These are phyloP conservation scores for Achaetomium macrosporum DNA, from an alignment of 2,329 filamentous ascomycete species.

Conservation along the genomic window DNA sequence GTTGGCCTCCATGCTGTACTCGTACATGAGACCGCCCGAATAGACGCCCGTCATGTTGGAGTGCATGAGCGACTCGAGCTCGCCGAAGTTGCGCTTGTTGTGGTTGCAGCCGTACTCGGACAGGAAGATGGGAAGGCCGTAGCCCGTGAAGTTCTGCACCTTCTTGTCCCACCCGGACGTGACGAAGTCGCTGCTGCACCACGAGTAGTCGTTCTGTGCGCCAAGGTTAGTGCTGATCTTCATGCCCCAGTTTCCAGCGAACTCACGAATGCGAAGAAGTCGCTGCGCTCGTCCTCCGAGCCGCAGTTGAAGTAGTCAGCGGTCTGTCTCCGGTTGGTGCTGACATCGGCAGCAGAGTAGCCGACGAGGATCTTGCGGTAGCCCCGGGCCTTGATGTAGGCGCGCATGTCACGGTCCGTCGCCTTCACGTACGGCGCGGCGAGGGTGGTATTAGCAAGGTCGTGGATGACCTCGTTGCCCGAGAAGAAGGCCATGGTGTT, in stretches of 20 bases:
- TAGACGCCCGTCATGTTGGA: constrained; percentile 79
- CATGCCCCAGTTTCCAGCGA: not conserved
- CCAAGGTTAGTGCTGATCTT: not conserved
- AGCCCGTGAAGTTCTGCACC: constrained; percentile 79
- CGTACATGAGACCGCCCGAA: constrained; percentile 94
- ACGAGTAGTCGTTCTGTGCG: constrained; percentile 72
- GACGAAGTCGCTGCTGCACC: constrained; percentile 68
- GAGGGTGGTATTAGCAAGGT: constrained; percentile 54
- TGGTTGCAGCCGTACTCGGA: constrained; percentile 90
- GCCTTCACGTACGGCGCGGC: constrained; percentile 72
- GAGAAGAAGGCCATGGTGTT: constrained; percentile 88
- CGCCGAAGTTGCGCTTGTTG: constrained; percentile 75
- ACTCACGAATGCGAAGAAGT: constrained; percentile 72
- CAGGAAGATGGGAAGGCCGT: constrained; percentile 86
- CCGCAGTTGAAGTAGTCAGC: constrained; percentile 94
- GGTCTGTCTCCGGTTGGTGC: constrained; percentile 78
- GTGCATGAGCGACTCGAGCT: constrained; percentile 75
- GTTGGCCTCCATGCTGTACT: constrained; percentile 78
- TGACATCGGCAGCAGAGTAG: constrained; percentile 74
- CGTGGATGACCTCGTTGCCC: constrained; percentile 75
- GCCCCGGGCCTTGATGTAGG: constrained; percentile 58
- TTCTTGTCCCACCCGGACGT: constrained; percentile 79
- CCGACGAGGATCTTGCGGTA: constrained; percentile 66
- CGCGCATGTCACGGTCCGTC: constrained; percentile 69
- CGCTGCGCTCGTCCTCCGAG: constrained; percentile 72